Evolutionary conservation across 2,329 filamentous ascomycete genomes (phyloP).

Genomic region (Pestalotiopsis sp.): DNA sequence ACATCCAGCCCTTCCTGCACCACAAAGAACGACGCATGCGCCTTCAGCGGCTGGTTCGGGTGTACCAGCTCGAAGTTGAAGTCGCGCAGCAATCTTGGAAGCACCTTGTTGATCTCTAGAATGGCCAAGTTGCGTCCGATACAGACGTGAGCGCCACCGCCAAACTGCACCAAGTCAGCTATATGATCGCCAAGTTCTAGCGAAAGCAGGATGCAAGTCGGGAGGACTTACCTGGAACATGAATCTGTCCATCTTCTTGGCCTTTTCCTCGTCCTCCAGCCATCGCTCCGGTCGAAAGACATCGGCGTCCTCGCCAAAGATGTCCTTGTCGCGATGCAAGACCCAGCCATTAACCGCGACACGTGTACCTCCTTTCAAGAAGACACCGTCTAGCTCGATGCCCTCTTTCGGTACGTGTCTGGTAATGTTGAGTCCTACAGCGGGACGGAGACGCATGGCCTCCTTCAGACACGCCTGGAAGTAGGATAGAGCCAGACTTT

Average conservation of each 20-base stretch:
- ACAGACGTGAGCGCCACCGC: slow-evolving; percentile 56
- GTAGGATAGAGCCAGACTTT: slow-evolving; percentile 53
- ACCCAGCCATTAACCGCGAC: slow-evolving; percentile 59
- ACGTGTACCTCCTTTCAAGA: slow-evolving; percentile 53
- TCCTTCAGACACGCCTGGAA: slow-evolving; percentile 61
- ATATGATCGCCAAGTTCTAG: fast-evolving
- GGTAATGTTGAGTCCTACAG: slow-evolving; percentile 57
- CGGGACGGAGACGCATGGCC: slow-evolving; percentile 57
- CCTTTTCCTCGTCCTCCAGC: slow-evolving; percentile 47
- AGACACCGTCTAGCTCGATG: slow-evolving; percentile 51
- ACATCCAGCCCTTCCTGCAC: slow-evolving; percentile 60
- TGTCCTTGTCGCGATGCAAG: slow-evolving; percentile 47
- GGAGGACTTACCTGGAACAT: slow-evolving; percentile 53
- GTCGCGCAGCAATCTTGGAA: slow-evolving; percentile 55
- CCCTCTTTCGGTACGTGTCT: slow-evolving; percentile 53
- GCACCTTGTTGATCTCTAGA: slow-evolving; percentile 62
- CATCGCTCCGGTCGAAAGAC: slow-evolving; percentile 57
- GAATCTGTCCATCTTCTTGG: slow-evolving; percentile 52
- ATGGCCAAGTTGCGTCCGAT: slow-evolving; percentile 58
- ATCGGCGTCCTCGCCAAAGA: slow-evolving; percentile 56
- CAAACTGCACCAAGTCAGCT: slow-evolving; percentile 42
- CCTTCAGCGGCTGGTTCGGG: slow-evolving; percentile 49
- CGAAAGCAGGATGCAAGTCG: neutral
- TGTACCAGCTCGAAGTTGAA: slow-evolving; percentile 56
- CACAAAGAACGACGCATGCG: slow-evolving; percentile 62